Percentiles rank a stretch among this genome's conserved stretches.
phyloP scores from a whole-genome alignment of 306 rosid genomes.

The Sphenostylis stenocarpa region DNA sequence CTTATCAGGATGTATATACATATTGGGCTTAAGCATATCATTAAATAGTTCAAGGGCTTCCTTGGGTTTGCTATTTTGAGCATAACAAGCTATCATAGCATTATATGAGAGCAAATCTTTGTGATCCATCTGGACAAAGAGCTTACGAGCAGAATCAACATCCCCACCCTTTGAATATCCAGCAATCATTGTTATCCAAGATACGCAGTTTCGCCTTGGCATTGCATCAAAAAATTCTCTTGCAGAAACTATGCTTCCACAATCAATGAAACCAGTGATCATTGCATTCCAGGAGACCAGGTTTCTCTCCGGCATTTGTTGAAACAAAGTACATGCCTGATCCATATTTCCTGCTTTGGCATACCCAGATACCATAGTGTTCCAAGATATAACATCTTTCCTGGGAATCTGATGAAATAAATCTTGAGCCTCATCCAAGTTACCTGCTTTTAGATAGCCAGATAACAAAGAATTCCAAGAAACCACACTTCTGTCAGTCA shows the following conservation, averaged over 20 bases:
- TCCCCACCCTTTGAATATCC: slow-evolving; percentile 72
- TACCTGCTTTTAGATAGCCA: slow-evolving; percentile 60
- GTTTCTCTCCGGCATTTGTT: slow-evolving; percentile 58
- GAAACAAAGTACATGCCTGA: slow-evolving; percentile 54
- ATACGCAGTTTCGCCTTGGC: slow-evolving; percentile 58
- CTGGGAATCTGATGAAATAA: slow-evolving; percentile 59
- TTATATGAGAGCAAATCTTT: slow-evolving; percentile 53
- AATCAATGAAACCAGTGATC: slow-evolving; percentile 60
- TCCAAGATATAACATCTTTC: slow-evolving; percentile 77
- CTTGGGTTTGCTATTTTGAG: slow-evolving; percentile 67
- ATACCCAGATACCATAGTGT: slow-evolving; percentile 66
- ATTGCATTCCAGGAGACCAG: slow-evolving; percentile 71
- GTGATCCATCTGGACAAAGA: slow-evolving; percentile 53
- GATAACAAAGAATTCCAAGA: slow-evolving; percentile 78
- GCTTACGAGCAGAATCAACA: slow-evolving; percentile 53
- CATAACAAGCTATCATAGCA: slow-evolving; percentile 76
- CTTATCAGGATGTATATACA: slow-evolving; percentile 57
- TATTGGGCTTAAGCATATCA: slow-evolving; percentile 48
- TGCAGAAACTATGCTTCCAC: slow-evolving; percentile 51
- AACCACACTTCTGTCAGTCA: slow-evolving; percentile 62
- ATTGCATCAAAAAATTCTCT: slow-evolving; percentile 51
- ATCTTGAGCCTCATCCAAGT: slow-evolving; percentile 47
- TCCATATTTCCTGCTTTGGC: slow-evolving; percentile 58
- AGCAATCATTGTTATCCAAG: slow-evolving; percentile 63
- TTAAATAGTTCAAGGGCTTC: slow-evolving; percentile 67